Percentiles rank a stretch among this genome's conserved stretches.
Conservation (phyloP, 1,139 yeast species). For the Debaryomycetaceae sp. region DNA sequence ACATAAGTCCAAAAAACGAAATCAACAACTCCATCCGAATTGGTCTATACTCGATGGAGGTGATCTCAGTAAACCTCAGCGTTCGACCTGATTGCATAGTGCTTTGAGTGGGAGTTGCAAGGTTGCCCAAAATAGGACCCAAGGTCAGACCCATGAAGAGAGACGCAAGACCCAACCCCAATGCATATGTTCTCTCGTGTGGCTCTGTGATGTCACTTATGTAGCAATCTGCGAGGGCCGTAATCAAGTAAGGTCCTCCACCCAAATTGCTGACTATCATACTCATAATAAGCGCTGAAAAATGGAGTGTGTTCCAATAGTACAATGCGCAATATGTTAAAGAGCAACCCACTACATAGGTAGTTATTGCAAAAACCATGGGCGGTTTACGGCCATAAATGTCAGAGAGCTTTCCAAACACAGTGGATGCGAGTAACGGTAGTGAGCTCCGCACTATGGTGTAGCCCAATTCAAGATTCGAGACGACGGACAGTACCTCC, state of each 20-base stretch:
- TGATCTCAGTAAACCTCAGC: constrained; percentile 3
- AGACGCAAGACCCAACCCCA: constrained; percentile 58
- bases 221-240: constrained; percentile 58
- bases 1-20: constrained; percentile 22
- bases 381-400: constrained; percentile 56
- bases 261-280: constrained; percentile 44
- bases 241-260: constrained; percentile 53
- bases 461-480: constrained; percentile 33
- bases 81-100: not conserved
- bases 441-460: constrained; percentile 25
- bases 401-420: constrained; percentile 63
- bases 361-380: constrained; percentile 31
- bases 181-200: constrained; percentile 47
- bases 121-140: constrained; percentile 63
- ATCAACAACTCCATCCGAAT: constrained; percentile 26
- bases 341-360: constrained; percentile 23
- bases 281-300: constrained; percentile 29
- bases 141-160: constrained; percentile 58
- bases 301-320: constrained; percentile 25
- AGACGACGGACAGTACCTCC: constrained; percentile 33
- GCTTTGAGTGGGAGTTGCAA: constrained; percentile 13
- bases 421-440: constrained; percentile 40
- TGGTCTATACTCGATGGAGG: constrained; percentile 24
- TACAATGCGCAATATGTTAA: constrained; percentile 29
- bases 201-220: constrained; percentile 64